Base-by-base conservation (phyloP, 306 rosid genomes). In the Corylus americana region DNA sequence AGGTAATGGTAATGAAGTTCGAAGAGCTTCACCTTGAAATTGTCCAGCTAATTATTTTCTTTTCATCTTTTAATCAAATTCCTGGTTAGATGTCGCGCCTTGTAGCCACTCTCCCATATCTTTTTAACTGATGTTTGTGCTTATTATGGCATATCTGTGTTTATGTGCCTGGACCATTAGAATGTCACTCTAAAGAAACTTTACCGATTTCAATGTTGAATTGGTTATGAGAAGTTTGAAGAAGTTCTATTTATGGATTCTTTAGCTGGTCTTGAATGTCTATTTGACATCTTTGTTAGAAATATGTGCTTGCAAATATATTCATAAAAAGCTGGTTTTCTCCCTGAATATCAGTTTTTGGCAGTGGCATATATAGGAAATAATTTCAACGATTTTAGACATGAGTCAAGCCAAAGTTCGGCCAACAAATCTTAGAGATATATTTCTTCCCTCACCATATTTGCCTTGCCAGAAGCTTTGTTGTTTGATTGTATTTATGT, bases 1-100 rank as follows among this genome's bases (percentile, higher is more conserved):
- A 92, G 97, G 97, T 90, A 87, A 78, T 81, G 31, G 59, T 39
- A 64, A 55, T 50, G 14, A 78, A 74, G 57, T 55, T 20, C 55
- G 74, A 83, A 80, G 63, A 44, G 53, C 48, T 42, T 73, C 80
- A 53, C 58, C 58, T 53, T 13, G 7, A 53, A n/a, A 53, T 53
- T 53, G n/a, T 53, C 57, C 7, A 53, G 20, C 58, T 53, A 53
- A 13, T 53, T 16, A 3, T 53, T 53, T 11, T 53, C n/a, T 53
- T 53, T 53, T 53, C 58, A 13, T 53, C 58, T 4, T 53, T 53
- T 53, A 13, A 53, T 53, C 58, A 53, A 53, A 53, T 53, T 53
- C 20, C 20, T 14, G 25, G 25, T 18, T 55, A 55, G 18, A 55
- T 55, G 62, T 2, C 4, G 20, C 0, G 14, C n/a, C n/a, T 4